Base-by-base conservation (phyloP, 1,284 basidiomycete genomes). In the Ganoderma resinaceum region DNA sequence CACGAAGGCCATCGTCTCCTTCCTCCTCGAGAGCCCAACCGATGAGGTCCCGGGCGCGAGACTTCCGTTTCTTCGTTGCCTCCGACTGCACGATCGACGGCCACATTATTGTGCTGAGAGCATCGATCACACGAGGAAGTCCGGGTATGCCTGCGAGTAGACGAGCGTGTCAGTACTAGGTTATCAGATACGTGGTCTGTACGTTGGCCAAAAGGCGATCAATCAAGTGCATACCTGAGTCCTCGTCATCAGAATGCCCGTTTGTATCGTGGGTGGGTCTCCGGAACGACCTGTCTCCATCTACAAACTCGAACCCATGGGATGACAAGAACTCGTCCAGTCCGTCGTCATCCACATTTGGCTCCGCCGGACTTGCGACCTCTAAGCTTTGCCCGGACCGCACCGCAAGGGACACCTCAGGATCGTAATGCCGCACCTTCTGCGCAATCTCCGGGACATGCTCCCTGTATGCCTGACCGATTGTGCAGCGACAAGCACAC, bases 31-130 rank as follows among this genome's bases (percentile, higher is more conserved):
- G 73, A 33, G 80, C 79, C 79, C 77, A 80, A 68, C 79, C 78
- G 61, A 82, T 76, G 33, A 79, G 76, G 38, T 78, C 77, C 23
- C 75, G 73, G 7, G 76, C 78, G 31, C 78, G 76, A 70, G 75
- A 79, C 70, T 79, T 78, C 66, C 79, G 77, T 18, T 76, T 72
- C 43, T 71, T 70, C 9, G 76, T 74, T 20, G 76, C 70, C 66
- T 76, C 78, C 14, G 78, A 76, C 60, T 79, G 84, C 18, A 86
- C 78, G 86, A 95, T 89, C 0, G 90, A 90, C 3, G 93, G 91
- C 93, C 93, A 95, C 90, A 95, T 93, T 73, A 95, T 89, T 0
- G 92, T 93, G 77, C 92, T 91, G 49, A 95, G 80, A 9, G 93
- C 91, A 76, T 94, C 92, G 20, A 92, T 73, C 14, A 94, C 88